These are phyloP conservation scores for Alternaria triticina DNA, from an alignment of 2,329 filamentous ascomycete genomes.

Conservation along the genomic window DNA sequence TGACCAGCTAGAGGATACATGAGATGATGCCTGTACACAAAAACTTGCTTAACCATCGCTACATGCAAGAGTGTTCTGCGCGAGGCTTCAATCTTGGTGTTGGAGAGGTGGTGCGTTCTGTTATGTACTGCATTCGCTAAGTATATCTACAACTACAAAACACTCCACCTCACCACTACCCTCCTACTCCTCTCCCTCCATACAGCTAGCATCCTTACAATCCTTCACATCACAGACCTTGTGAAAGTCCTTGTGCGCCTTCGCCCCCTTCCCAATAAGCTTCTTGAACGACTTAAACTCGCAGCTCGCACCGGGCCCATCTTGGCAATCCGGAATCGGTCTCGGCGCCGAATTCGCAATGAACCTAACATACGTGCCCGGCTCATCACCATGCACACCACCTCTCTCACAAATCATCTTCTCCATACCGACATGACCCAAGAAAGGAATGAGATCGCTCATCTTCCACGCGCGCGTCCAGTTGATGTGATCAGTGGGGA, in stretches of 20 bases:
- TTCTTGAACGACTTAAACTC: constrained; percentile 51
- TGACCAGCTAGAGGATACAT: too few relatives aligned
- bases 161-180: neutral
- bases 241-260: constrained; percentile 40
- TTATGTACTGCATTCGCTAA: neutral
- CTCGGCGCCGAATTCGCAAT: constrained; percentile 59
- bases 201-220: constrained; percentile 4
- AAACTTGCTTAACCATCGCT: too few relatives aligned
- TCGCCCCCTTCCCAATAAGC: constrained; percentile 50
- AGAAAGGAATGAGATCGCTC: constrained; percentile 67
- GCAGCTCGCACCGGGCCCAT: constrained; percentile 59
- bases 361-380: constrained; percentile 59
- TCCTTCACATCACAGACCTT: constrained; percentile 37
- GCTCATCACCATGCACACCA: constrained; percentile 53
- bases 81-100: too few relatives aligned
- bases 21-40: too few relatives aligned
- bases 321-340: constrained; percentile 55
- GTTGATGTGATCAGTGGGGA: constrained; percentile 63
- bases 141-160: neutral
- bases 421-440: constrained; percentile 71
- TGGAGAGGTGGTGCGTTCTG: too few relatives aligned
- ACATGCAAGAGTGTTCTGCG: too few relatives aligned
- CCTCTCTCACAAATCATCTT: constrained; percentile 63
- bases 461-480: constrained; percentile 69
- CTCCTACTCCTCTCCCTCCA: neutral